These are phyloP conservation scores for Termitomyces sp. DNA, from an alignment of 768 basidiomycete genomes.

Conservation along the genomic window DNA sequence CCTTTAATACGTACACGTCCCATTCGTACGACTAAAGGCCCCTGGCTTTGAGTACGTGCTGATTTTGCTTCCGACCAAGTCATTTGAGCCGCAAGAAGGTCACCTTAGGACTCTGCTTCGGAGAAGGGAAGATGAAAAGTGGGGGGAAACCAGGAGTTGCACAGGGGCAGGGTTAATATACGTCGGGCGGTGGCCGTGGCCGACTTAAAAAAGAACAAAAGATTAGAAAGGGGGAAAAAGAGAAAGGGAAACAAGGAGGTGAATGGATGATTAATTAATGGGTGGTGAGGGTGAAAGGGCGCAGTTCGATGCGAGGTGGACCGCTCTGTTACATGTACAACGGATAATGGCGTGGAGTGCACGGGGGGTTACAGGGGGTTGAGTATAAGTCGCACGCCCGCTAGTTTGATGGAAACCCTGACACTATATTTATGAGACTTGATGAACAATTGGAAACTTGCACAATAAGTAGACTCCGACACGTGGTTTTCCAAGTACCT, in stretches of 20 bases:
- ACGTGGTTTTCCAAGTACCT: conserved; percentile 4
- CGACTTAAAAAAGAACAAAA: not conserved
- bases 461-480: not conserved
- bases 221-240: not conserved
- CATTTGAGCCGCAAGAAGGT: not conserved
- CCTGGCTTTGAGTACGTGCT: not conserved
- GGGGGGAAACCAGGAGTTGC: not conserved
- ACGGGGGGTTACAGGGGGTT: conserved; percentile 9
- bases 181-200: not conserved
- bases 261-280: not conserved
- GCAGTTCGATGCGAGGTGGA: not conserved
- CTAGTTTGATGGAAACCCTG: conserved; percentile 8
- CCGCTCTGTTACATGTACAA: conserved; percentile 14
- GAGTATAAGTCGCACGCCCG: conserved; percentile 5
- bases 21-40: conserved; percentile 9
- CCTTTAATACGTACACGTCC: conserved; percentile 16
- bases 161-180: not conserved
- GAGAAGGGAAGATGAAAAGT: not conserved
- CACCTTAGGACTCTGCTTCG: not conserved
- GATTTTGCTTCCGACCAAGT: not conserved
- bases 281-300: not conserved
- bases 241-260: not conserved
- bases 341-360: conserved; percentile 3
- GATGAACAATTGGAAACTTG: conserved; percentile 11
- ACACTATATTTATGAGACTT: conserved; percentile 6